Evolutionary conservation across 2,329 filamentous ascomycete genomes (phyloP).

Genomic region (Pyrenochaeta sp.): DNA sequence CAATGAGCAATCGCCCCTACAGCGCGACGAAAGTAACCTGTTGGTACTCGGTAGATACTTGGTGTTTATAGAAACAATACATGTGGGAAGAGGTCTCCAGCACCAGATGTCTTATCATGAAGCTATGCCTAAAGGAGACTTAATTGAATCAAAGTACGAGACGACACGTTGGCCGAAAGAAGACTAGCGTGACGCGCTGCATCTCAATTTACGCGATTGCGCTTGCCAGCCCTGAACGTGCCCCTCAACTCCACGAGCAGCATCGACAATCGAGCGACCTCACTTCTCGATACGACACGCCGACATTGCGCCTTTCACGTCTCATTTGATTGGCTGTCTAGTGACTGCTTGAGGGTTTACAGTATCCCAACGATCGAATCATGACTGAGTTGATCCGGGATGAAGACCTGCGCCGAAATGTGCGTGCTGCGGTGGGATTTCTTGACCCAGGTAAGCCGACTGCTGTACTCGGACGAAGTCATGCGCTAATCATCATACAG

Average conservation of each 20-base stretch:
- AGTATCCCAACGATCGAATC: constrained; percentile 7
- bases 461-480: neutral
- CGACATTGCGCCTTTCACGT: constrained; percentile 1
- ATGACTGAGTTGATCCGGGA: constrained; percentile 67
- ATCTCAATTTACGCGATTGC: constrained; percentile 25
- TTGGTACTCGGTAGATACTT: too few species aligned
- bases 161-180: constrained; percentile 22
- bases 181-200: constrained; percentile 20
- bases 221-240: constrained; percentile 19
- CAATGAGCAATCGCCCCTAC: too few species aligned
- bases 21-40: too few species aligned
- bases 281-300: constrained; percentile 15
- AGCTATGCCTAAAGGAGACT: constrained; percentile 25
- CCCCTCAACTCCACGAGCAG: constrained; percentile 21
- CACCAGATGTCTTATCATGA: neutral
- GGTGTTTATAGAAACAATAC: too few species aligned
- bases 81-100: too few species aligned
- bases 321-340: neutral
- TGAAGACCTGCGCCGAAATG: constrained; percentile 81
- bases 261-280: constrained; percentile 13
- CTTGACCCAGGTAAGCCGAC: constrained; percentile 81
- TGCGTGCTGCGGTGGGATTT: constrained; percentile 89
- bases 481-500: constrained; percentile 49
- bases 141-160: constrained; percentile 16
- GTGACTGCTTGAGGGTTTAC: too few species aligned